Base-by-base conservation (phyloP, 1,284 basidiomycete genomes). In the Tilletia indica region DNA sequence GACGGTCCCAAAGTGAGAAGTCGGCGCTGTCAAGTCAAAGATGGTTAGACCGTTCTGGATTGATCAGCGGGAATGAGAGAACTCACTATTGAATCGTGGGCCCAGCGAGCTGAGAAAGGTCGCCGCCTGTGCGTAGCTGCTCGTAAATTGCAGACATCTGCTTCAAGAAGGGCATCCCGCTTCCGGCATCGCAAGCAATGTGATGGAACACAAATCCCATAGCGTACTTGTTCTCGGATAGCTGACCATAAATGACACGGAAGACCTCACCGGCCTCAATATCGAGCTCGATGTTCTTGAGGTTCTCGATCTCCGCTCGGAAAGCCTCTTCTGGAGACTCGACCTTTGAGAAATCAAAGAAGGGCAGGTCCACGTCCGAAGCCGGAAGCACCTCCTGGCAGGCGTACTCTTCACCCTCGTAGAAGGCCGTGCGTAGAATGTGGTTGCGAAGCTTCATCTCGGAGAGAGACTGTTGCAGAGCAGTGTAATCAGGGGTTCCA, bases 281-380 rank as follows among this genome's bases (percentile, higher is more conserved):
- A n/a, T 49, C 47, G 47, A 49, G 47, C 47, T 49, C 47, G n/a
- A n/a, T 49, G 47, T 49, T 49, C 47, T 49, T 49, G 47, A 49
- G 47, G 47, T 49, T 49, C 47, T 49, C 47, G 47, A 49, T 49
- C 47, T 49, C 47, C 47, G 11, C 47, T 49, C 47, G 47, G 47
- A 49, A 49, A n/a, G 47, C 47, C 47, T 12, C 47, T 1, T 2
- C 47, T n/a, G 47, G 47, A 49, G 47, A 49, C 12, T 49, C 47
- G 47, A 49, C 47, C 47, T 49, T 49, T 12, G 47, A 12, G n/a
- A 49, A 49, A n/a, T 49, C 47, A 49, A 49, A 49, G 47, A 49
- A 49, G 47, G 47, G 47, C 47, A 49, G n/a, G 47, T 49, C 47
- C 12, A 49, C 47, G 12, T 49, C 47, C n/a, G 47, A 49, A n/a